Evolutionary conservation across 75 land plant species (phyloP).

Genomic region (Pinus albicaulis): DNA sequence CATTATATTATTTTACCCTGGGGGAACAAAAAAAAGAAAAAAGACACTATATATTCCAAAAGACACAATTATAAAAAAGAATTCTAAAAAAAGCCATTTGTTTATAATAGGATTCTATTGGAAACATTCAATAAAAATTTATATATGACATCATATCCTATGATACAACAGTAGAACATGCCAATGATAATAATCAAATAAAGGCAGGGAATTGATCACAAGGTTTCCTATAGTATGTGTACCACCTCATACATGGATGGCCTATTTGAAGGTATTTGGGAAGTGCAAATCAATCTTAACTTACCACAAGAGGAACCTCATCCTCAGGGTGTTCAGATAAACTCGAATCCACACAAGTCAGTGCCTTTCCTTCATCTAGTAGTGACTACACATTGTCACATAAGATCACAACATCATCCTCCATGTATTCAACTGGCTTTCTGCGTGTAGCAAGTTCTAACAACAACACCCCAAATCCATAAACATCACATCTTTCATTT

Average conservation of each 20-base stretch:
- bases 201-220: neutral
- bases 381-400: conserved; percentile 79
- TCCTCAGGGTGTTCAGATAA: conserved; percentile 62
- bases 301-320: conserved; percentile 85
- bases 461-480: conserved; percentile 82
- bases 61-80: neutral
- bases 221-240: conserved; percentile 49
- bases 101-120: neutral
- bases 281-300: conserved; percentile 90
- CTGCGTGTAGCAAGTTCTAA: conserved; percentile 87
- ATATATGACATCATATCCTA: neutral
- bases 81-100: neutral
- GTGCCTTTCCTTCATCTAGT: conserved; percentile 77
- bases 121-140: neutral
- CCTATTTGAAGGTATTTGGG: conserved; percentile 96
- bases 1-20: no score
- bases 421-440: conserved; percentile 95
- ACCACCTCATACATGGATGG: conserved; percentile 96
- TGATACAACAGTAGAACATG: neutral
- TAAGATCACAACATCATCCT: conserved; percentile 93
- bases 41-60: no score
- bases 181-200: conserved; percentile 3
- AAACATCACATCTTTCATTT: conserved; percentile 96
- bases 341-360: conserved; percentile 66
- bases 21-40: no score